Base-by-base conservation (phyloP, 805 yeast species). In the Kodamaea kakaduensis region DNA sequence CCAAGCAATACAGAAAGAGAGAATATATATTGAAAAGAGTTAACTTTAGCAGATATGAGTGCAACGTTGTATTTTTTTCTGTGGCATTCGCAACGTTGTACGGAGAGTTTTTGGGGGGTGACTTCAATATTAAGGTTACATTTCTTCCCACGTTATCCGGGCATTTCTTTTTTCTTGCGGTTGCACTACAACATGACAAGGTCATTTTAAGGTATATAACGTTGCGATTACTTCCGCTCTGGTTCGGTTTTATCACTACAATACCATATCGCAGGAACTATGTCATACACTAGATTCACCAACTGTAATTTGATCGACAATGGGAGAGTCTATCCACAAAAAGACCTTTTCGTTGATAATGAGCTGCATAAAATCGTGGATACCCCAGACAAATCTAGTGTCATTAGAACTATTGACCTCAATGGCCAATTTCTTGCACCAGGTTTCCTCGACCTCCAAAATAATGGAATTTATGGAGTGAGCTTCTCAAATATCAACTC, bases 391-490 rank as follows among this genome's bases (percentile, higher is more conserved):
- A 32, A 32, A 7, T 25, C 10, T 21, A 33, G 41, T 23, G 31
- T 23, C 20, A 17, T 46, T 26, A 53, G 51, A 27, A 52, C 51
- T 3, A 50, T 75, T 9, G 77, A 76, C 43, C 53, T 76, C 32
- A 43, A 64, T n/a, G 78, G 77, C 4, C 46, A 52, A 13, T 59
- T 71, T 19, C 42, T 76, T 21, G 67, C 78, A 0, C 80, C 81
- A 0, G 81, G 81, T 1, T 73, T 67, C 48, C 54, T 76, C 9
- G 81, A 76, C 48, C 65, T 72, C 42, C 81, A 76, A 51, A 71
- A 74, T 41, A 76, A 76, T 43, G 81, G 81, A 8, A 65, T 76
- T 37, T 75, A 65, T 41, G 81, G 81, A 3, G 58, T 75, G 42
- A 77, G 75, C 41, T 76, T 69, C 50, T 67, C 76, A 9, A 54